Evolutionary conservation across 2,329 filamentous ascomycete species (phyloP), one percentile per base, ranked within the genome.

Genomic region (Paradendryphiella salina): DNA sequence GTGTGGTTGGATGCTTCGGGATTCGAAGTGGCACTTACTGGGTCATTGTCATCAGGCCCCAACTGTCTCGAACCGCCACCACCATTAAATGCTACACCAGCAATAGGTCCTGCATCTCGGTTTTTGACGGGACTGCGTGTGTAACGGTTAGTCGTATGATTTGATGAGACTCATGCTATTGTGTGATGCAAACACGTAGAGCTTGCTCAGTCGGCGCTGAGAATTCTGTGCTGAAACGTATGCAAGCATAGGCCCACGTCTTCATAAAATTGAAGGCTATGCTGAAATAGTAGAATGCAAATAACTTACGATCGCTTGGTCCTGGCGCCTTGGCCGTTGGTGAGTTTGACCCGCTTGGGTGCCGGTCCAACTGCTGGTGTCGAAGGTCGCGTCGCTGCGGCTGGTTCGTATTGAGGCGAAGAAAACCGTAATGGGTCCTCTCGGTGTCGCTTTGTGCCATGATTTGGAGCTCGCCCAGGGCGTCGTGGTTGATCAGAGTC

Each of bases 91-190:
- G 86, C 82, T 69, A 89, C 80, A 65, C 87, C 88, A 70, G 85
- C 86, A 61, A 85, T 82, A 59, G 84, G 83, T 61, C 85, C 59
- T 60, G 50, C 83, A 54, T 80, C 80, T 73, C 86, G 87, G 76
- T 88, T 90, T 77, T 92, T 92, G 73, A 87, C 81, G 36, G 88
- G 88, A 60, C 88, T 92, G 69, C 56, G 52, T 58, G 63, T 67
- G 58, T 45, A 59, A 65, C 46, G 61, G 54, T 69, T 68, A 71
- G 68, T 60, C 61, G 54, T 59, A 34, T 63, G 59, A 61, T 59
- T 63, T 55, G 60, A 59, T 53, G 46, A 49, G 46, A 51, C 47
- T 54, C 56, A 43, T 41, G 42, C 34, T 46, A 50, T 52, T 46
- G 46, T 60, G 46, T 45, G 41, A 56, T 56, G 58, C 59, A 60